Percentiles rank a stretch among this genome's conserved stretches.
phyloP scores from a whole-genome alignment of 2,329 filamentous ascomycete species.

The Penicillium sp. region DNA sequence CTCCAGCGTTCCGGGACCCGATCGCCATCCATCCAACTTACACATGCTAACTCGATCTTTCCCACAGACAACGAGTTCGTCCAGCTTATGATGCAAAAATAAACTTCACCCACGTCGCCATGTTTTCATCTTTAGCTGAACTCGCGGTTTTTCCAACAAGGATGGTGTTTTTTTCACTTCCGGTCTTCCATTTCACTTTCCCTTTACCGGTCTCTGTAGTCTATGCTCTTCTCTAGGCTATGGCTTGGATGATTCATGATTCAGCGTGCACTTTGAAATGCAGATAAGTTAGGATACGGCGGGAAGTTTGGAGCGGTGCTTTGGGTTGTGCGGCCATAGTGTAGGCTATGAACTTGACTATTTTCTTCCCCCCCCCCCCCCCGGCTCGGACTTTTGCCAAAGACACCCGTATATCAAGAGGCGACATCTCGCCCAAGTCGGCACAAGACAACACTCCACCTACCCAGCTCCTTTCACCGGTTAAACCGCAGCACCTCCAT shows the following conservation, averaged over 20 bases:
- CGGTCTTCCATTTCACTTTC: conserved; percentile 25
- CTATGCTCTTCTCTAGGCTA: conserved; percentile 23
- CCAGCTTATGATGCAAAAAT: conserved; percentile 95
- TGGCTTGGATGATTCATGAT: conserved; percentile 24
- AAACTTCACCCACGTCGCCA: conserved; percentile 43
- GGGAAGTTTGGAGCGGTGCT: conserved; percentile 9
- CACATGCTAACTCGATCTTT: conserved; percentile 26
- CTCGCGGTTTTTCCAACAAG: conserved; percentile 25
- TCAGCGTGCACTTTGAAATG: conserved; percentile 25
- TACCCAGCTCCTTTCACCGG: conserved; percentile 23
- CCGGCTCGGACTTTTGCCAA: neutral
- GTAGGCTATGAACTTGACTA: conserved; percentile 14
- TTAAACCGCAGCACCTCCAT: conserved; percentile 48
- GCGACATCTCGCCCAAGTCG: too few species aligned
- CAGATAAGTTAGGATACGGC: conserved; percentile 14
- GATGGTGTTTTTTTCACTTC: conserved; percentile 19
- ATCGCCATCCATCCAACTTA: too few species aligned
- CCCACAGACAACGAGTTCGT: conserved; percentile 81
- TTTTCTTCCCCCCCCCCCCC: neutral
- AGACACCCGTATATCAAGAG: too few species aligned
- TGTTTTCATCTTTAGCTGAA: conserved; percentile 33
- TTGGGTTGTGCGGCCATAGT: conserved; percentile 13
- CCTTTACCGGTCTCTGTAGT: conserved; percentile 27
- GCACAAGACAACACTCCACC: too few species aligned
- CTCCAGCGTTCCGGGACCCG: too few species aligned